A percentile compares a stretch with the other conserved stretches of the same genome.
Evolutionary conservation across 306 rosid species (phyloP).

Genomic region (Sicyos baderoa): DNA sequence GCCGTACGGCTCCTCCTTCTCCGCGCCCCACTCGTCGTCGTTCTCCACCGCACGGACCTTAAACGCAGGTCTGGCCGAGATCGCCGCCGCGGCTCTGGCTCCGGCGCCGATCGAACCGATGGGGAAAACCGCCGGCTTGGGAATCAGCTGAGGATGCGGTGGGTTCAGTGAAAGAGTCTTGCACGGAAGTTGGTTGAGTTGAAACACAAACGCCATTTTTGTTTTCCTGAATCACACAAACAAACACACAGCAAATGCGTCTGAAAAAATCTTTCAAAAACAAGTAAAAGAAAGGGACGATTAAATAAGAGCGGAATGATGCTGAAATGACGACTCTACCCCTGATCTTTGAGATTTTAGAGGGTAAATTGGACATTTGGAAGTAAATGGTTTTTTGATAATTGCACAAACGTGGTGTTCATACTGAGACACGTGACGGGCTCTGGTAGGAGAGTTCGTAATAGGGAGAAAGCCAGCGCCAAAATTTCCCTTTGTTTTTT

Average conservation of each 20-base stretch:
- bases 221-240: neutral
- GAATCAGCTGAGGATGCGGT: slow-evolving; percentile 20
- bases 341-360: neutral
- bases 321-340: neutral
- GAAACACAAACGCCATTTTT: slow-evolving; percentile 44
- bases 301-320: neutral
- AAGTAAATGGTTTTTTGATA: neutral
- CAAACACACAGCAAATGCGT: neutral
- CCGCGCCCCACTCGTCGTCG: slow-evolving; percentile 51
- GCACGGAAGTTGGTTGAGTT: slow-evolving; percentile 38
- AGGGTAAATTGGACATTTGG: neutral
- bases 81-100: slow-evolving; percentile 1
- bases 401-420: neutral
- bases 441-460: too few relatives aligned
- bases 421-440: too few relatives aligned
- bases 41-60: slow-evolving; percentile 23
- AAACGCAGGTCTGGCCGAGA: slow-evolving; percentile 24
- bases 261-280: neutral
- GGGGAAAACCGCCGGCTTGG: slow-evolving; percentile 31
- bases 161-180: slow-evolving; percentile 30
- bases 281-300: neutral
- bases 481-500: too few relatives aligned
- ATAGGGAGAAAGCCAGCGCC: too few relatives aligned
- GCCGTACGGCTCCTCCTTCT: slow-evolving; percentile 24
- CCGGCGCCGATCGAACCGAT: slow-evolving; percentile 24